phyloP scores from a whole-genome alignment of 768 basidiomycete species.

The Cystofilobasidium bisporidii region DNA sequence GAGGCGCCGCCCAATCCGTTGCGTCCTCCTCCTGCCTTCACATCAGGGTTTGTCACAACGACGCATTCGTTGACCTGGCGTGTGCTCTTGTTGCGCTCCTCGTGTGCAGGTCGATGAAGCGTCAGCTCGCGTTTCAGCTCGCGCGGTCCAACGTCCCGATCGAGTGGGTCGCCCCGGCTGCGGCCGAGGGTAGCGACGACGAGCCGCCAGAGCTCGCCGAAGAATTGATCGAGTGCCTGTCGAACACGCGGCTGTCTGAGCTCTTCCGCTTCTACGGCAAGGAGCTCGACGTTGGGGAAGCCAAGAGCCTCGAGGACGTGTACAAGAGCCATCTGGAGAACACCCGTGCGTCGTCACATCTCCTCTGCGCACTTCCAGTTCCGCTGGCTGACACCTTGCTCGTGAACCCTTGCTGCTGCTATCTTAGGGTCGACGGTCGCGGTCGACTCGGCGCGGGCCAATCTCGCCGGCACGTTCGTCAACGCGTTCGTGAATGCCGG shows the following conservation, averaged over 20 bases:
- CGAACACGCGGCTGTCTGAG: constrained; percentile 70
- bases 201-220: constrained; percentile 61
- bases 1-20: constrained; percentile 81
- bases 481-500: constrained; percentile 99
- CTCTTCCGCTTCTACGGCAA: constrained; percentile 88
- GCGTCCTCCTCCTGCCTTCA: constrained; percentile 37
- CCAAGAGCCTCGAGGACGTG: constrained; percentile 89
- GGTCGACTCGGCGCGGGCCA: constrained; percentile 86
- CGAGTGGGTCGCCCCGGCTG: constrained; percentile 63
- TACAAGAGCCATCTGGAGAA: constrained; percentile 95
- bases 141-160: constrained; percentile 84
- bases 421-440: constrained; percentile 56
- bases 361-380: too few relatives aligned
- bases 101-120: constrained; percentile 58
- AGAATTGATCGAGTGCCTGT: constrained; percentile 73
- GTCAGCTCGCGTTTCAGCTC: constrained; percentile 86
- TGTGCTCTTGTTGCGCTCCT: constrained; percentile 30
- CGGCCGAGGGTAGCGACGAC: constrained; percentile 48
- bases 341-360: constrained; percentile 49
- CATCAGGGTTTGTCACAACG: too few relatives aligned
- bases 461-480: constrained; percentile 92
- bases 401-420: neutral
- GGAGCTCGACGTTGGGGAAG: constrained; percentile 77
- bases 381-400: too few relatives aligned
- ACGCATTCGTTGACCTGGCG: constrained; percentile 10